These are phyloP conservation scores for Blastobotrys chiropterorum DNA, from an alignment of 805 yeast genomes.

Conservation along the genomic window DNA sequence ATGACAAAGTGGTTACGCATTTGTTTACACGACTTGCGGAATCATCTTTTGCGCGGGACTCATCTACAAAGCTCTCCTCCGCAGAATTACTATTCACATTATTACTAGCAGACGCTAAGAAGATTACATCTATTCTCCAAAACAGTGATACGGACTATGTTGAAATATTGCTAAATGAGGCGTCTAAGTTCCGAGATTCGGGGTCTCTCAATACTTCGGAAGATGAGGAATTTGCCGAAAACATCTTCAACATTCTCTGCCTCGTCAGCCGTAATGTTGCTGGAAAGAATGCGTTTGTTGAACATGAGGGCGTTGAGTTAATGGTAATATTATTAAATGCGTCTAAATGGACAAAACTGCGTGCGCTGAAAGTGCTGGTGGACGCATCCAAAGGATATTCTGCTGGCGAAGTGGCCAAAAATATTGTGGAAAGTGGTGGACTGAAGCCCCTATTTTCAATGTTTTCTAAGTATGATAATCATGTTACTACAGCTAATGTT, in stretches of 20 bases:
- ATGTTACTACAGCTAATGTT: too few species aligned
- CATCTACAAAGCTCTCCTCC: not conserved
- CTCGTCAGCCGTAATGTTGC: constrained; percentile 1
- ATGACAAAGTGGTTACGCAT: too few species aligned
- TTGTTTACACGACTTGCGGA: too few species aligned
- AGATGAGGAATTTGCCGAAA: constrained; percentile 10
- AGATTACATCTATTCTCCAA: not conserved
- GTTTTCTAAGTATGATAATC: too few species aligned
- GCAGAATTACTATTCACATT: not conserved
- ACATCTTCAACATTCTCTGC: constrained; percentile 6
- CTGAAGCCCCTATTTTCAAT: constrained; percentile 12
- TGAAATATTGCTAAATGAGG: not conserved
- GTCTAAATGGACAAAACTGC: constrained; percentile 3
- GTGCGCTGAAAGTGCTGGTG: constrained; percentile 11
- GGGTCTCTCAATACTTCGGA: not conserved
- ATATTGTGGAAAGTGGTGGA: constrained; percentile 13
- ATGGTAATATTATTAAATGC: constrained; percentile 11
- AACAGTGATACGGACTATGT: not conserved
- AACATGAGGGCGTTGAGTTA: constrained; percentile 20
- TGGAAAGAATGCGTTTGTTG: constrained; percentile 9
- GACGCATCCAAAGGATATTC: constrained; percentile 1
- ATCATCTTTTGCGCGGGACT: not conserved
- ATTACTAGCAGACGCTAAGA: not conserved
- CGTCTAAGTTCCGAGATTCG: not conserved
- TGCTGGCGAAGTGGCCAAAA: constrained; percentile 6